These are phyloP conservation scores for Ampelocalamus luodianensis DNA, from an alignment of 176 grass and related monocot species.

Conservation along the genomic window DNA sequence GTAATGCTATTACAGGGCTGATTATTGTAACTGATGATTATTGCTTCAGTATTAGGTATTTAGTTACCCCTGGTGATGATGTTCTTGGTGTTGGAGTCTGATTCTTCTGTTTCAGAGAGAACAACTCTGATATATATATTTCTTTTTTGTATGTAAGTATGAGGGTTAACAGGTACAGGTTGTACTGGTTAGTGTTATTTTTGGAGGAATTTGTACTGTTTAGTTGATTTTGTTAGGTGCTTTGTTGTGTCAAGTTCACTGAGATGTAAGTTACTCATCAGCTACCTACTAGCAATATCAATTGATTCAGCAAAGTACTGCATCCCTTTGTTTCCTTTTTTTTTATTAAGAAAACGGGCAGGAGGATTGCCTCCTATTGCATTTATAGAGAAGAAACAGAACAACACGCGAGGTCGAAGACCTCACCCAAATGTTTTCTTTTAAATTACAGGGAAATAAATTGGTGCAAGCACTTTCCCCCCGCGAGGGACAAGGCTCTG, in stretches of 20 bases:
- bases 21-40: conserved; percentile 13
- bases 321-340: neutral
- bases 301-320: neutral
- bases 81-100: conserved; percentile 5
- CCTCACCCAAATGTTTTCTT: too few species aligned
- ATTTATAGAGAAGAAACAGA: too few species aligned
- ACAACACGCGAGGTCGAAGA: too few species aligned
- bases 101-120: neutral
- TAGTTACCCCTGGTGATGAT: neutral
- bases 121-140: too few species aligned
- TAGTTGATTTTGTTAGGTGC: conserved; percentile 14
- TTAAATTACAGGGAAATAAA: too few species aligned
- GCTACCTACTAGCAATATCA: conserved; percentile 22
- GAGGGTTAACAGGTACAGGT: neutral
- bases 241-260: neutral
- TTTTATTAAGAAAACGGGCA: too few species aligned
- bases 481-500: too few species aligned
- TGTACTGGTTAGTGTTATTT: neutral
- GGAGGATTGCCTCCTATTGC: too few species aligned
- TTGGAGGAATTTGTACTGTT: neutral
- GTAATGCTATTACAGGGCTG: conserved; percentile 29
- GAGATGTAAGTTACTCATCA: neutral
- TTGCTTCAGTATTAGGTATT: neutral
- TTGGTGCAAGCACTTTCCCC: too few species aligned
- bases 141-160: neutral